Evolutionary conservation across 2,329 filamentous ascomycete genomes (phyloP).

Genomic region (Sporothrix pallida): DNA sequence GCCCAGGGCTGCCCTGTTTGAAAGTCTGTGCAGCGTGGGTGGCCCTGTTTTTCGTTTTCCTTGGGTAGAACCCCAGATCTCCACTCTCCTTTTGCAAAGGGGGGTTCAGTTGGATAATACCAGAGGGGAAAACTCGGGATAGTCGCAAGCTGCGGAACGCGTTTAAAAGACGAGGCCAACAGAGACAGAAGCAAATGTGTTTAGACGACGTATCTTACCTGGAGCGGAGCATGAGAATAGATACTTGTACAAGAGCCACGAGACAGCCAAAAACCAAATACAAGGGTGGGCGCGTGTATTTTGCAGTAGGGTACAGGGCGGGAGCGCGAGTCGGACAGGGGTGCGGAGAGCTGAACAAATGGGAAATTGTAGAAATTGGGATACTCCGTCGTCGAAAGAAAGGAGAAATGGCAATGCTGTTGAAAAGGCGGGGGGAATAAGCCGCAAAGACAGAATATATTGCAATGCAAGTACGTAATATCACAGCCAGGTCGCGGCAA

Average conservation of each 20-base stretch:
- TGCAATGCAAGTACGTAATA: constrained; percentile 25
- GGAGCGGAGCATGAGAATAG: neutral
- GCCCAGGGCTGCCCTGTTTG: neutral
- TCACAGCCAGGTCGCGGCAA: constrained; percentile 24
- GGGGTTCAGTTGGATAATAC: neutral
- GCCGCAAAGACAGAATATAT: constrained; percentile 22
- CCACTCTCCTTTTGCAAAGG: constrained; percentile 22
- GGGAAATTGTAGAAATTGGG: constrained; percentile 13
- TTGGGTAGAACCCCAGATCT: constrained; percentile 27
- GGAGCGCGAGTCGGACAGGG: constrained; percentile 9
- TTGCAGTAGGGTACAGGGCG: neutral
- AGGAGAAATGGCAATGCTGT: neutral
- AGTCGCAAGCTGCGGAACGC: neutral
- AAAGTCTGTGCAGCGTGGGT: constrained; percentile 28
- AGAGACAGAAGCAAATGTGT: neutral
- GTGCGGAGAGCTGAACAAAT: constrained; percentile 11
- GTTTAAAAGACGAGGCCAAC: constrained; percentile 2
- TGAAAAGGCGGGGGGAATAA: neutral
- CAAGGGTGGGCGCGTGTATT: neutral
- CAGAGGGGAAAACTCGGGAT: neutral
- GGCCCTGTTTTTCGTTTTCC: constrained; percentile 24
- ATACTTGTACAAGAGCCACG: neutral
- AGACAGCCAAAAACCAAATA: no score
- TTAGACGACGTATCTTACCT: neutral
- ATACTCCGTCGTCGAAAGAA: constrained; percentile 24